Evolutionary conservation across 2,329 filamentous ascomycete species (phyloP).

Genomic region (Apiospora malaysiana): DNA sequence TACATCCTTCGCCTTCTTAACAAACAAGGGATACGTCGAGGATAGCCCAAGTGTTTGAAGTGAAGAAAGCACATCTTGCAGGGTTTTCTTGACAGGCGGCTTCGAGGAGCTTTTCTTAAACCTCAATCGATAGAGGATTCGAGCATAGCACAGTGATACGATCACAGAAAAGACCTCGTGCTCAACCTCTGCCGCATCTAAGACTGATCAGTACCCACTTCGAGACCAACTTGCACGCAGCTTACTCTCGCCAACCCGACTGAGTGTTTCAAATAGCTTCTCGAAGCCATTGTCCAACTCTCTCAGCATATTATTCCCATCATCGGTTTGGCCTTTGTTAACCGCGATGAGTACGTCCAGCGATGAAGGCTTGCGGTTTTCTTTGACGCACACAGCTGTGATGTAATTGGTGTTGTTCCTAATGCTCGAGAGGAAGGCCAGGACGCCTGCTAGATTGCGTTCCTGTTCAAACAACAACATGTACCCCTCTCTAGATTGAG

Average conservation of each 20-base stretch:
- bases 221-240: background rate
- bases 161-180: slow-evolving; percentile 35
- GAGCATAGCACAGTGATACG: slow-evolving; percentile 39
- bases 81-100: slow-evolving; percentile 26
- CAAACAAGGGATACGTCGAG: slow-evolving; percentile 24
- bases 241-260: slow-evolving; percentile 23
- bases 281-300: slow-evolving; percentile 27
- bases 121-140: slow-evolving; percentile 38
- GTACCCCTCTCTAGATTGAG: slow-evolving; percentile 28
- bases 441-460: slow-evolving; percentile 34
- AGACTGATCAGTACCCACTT: slow-evolving; percentile 2
- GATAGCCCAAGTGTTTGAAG: slow-evolving; percentile 18
- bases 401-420: slow-evolving; percentile 39
- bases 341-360: slow-evolving; percentile 41
- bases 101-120: slow-evolving; percentile 24
- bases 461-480: slow-evolving; percentile 42
- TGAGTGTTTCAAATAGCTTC: slow-evolving; percentile 29
- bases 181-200: slow-evolving; percentile 26
- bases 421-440: slow-evolving; percentile 43
- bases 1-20: slow-evolving; percentile 30
- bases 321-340: slow-evolving; percentile 33
- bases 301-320: slow-evolving; percentile 31
- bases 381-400: slow-evolving; percentile 42
- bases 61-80: slow-evolving; percentile 21
- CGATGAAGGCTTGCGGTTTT: slow-evolving; percentile 26